A percentile compares a stretch with the other conserved stretches of the same genome.
Evolutionary conservation across 305 asterid genomes (phyloP).

Genomic region (Fraxinus velutina): DNA sequence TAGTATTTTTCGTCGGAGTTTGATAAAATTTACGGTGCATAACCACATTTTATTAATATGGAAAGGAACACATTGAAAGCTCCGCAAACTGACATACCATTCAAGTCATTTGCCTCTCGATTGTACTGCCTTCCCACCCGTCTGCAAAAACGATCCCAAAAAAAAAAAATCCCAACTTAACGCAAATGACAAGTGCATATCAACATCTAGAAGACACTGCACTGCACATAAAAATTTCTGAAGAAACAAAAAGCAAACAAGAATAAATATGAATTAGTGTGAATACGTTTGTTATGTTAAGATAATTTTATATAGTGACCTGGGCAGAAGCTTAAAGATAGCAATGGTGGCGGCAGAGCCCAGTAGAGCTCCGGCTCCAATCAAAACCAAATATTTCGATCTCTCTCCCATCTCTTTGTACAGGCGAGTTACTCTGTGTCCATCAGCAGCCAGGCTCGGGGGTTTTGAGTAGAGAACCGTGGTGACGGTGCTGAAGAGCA

Average conservation of each 20-base stretch:
- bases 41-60: neutral
- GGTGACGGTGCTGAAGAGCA: too few species aligned
- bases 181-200: conserved; percentile 6
- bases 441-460: neutral
- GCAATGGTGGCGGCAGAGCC: conserved; percentile 80
- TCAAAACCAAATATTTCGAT: conserved; percentile 45
- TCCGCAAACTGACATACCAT: too few species aligned
- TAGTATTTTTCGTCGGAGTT: neutral
- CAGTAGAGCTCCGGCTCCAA: conserved; percentile 70
- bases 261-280: too few species aligned
- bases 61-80: neutral
- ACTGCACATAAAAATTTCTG: too few species aligned
- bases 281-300: too few species aligned
- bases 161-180: neutral
- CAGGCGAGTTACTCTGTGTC: neutral
- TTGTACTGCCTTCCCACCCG: conserved; percentile 26
- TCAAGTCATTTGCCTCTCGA: neutral
- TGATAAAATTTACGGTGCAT: neutral
- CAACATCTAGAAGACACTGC: neutral
- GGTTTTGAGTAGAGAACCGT: neutral
- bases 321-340: conserved; percentile 50
- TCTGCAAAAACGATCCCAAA: conserved; percentile 28
- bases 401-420: conserved; percentile 49
- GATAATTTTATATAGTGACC: conserved; percentile 23
- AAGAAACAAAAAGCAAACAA: too few species aligned